phyloP scores from a whole-genome alignment of 345 rosid genomes.

The Sonneratia caseolaris region DNA sequence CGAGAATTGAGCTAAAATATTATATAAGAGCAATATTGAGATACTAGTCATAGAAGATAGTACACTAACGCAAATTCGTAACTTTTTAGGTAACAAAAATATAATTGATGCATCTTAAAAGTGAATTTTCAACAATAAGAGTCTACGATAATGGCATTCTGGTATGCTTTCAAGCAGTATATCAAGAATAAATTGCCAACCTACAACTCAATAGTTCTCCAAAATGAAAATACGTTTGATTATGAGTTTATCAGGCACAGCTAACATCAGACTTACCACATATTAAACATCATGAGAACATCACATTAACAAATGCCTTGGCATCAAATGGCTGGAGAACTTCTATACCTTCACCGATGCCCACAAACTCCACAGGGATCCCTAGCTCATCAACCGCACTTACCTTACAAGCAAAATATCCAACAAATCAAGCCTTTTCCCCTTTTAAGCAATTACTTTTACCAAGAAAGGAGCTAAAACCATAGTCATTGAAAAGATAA shows the following conservation, averaged over 20 bases:
- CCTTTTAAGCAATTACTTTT: neutral
- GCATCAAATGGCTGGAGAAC: conserved; percentile 95
- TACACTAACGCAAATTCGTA: too few species aligned
- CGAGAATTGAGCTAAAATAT: too few species aligned
- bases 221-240: neutral
- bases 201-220: neutral
- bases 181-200: too few species aligned
- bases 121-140: too few species aligned
- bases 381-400: conserved; percentile 93
- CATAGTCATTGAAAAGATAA: neutral
- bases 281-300: conserved; percentile 43
- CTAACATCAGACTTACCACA: neutral
- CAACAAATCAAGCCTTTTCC: too few species aligned
- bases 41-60: too few species aligned
- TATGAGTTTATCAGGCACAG: neutral
- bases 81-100: too few species aligned
- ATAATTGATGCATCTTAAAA: too few species aligned
- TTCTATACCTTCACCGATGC: conserved; percentile 87
- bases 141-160: too few species aligned
- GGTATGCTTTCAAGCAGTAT: too few species aligned
- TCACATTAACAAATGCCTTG: conserved; percentile 72
- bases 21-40: too few species aligned
- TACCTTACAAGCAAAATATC: conserved; percentile 34
- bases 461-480: neutral
- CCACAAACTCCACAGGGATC: conserved; percentile 89